A percentile compares a stretch with the other conserved stretches of the same genome.
Conservation (phyloP, 495 filamentous ascomycete species). For the Aspergillus ellipticus region DNA sequence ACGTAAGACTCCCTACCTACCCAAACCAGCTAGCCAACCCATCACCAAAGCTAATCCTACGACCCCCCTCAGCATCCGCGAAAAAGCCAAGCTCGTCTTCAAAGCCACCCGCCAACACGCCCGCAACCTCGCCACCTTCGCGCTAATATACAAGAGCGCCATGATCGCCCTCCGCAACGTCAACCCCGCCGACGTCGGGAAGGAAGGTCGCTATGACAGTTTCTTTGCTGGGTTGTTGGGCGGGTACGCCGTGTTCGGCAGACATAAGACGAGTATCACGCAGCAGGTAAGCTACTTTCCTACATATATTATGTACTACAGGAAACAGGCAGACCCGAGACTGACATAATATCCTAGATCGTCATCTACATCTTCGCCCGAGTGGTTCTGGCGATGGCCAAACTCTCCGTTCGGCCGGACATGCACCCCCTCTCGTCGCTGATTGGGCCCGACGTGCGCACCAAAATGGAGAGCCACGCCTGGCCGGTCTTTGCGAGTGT, state of each 20-base stretch:
- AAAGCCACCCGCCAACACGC: slow-evolving; percentile 88
- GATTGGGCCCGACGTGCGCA: slow-evolving; percentile 40
- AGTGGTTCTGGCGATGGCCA: slow-evolving; percentile 77
- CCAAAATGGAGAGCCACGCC: slow-evolving; percentile 60
- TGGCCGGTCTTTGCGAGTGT: slow-evolving; percentile 89
- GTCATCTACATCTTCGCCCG: slow-evolving; percentile 97
- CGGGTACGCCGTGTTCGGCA: slow-evolving; percentile 90
- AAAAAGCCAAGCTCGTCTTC: slow-evolving; percentile 75
- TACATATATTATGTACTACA: too few species aligned
- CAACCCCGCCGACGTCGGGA: slow-evolving; percentile 56
- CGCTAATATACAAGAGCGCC: slow-evolving; percentile 77
- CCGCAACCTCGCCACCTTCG: slow-evolving; percentile 85
- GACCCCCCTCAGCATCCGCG: slow-evolving; percentile 53
- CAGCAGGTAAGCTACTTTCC: slow-evolving; percentile 60
- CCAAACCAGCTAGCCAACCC: background rate
- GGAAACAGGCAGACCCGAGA: too few species aligned
- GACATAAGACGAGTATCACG: slow-evolving; percentile 76
- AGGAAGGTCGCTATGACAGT: slow-evolving; percentile 68
- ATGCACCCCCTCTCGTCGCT: slow-evolving; percentile 42
- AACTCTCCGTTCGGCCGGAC: slow-evolving; percentile 68
- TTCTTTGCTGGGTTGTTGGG: slow-evolving; percentile 90
- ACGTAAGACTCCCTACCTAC: slow-evolving; percentile 50
- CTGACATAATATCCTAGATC: slow-evolving; percentile 53
- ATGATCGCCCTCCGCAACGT: slow-evolving; percentile 68
- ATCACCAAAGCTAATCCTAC: slow-evolving; percentile 6